Percentiles rank a stretch among this genome's conserved stretches.
Evolutionary conservation across 2,329 filamentous ascomycete genomes (phyloP).

Genomic region (Biscogniauxia sp.): DNA sequence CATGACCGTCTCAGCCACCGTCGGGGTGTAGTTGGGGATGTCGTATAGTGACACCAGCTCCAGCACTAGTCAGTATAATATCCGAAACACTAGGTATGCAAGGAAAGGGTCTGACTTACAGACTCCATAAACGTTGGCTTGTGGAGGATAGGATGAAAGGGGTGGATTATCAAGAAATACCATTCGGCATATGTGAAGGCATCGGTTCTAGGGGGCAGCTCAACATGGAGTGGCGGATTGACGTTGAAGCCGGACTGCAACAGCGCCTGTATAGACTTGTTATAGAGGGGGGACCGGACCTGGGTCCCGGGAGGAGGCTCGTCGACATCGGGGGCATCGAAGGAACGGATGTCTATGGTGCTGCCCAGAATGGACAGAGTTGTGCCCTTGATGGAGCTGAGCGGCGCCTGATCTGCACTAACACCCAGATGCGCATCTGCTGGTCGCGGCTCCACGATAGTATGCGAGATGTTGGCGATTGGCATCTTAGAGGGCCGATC

Average conservation of each 20-base stretch:
- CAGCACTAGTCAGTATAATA: slow-evolving; percentile 16
- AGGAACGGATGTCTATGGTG: slow-evolving; percentile 74
- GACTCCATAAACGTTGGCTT: slow-evolving; percentile 69
- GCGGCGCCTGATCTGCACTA: slow-evolving; percentile 58
- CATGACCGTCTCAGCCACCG: slow-evolving; percentile 63
- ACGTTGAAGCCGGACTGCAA: slow-evolving; percentile 62
- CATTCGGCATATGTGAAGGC: slow-evolving; percentile 69
- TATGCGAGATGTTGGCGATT: slow-evolving; percentile 22
- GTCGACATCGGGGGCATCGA: slow-evolving; percentile 64
- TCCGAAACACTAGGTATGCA: not conserved
- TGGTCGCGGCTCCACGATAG: slow-evolving; percentile 39
- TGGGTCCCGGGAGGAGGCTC: slow-evolving; percentile 50
- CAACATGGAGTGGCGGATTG: slow-evolving; percentile 54
- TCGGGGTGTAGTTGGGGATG: slow-evolving; percentile 61
- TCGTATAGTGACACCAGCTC: slow-evolving; percentile 68
- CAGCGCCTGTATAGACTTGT: slow-evolving; percentile 71
- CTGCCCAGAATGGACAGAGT: slow-evolving; percentile 76
- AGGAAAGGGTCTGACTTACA: slow-evolving; percentile 44
- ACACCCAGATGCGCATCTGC: slow-evolving; percentile 67
- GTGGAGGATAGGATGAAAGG: slow-evolving; percentile 75
- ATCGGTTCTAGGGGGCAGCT: slow-evolving; percentile 62
- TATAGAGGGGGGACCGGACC: slow-evolving; percentile 51
- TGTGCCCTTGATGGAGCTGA: slow-evolving; percentile 74
- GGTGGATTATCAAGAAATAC: slow-evolving; percentile 71
- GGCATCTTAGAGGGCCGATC: slow-evolving; percentile 25